Conservation (phyloP, 2,329 filamentous ascomycete genomes). For the Fusarium sp. region DNA sequence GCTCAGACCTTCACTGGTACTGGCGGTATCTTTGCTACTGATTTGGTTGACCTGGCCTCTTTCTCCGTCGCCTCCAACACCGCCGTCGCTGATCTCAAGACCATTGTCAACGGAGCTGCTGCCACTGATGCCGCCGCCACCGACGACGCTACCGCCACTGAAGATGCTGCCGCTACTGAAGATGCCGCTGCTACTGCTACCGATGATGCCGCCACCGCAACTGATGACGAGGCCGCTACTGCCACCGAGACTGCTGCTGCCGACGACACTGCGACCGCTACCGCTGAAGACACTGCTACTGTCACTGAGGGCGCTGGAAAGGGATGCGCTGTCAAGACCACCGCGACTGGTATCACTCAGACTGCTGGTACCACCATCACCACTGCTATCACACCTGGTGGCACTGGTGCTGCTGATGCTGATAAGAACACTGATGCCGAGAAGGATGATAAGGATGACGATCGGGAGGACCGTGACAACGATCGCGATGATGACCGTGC, state of each 20-base stretch:
- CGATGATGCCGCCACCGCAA: neutral
- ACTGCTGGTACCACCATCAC: neutral
- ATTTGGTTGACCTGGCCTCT: neutral
- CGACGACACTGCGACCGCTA: neutral
- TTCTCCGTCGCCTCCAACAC: conserved; percentile 9
- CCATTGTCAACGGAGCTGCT: conserved; percentile 1
- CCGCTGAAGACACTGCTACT: neutral
- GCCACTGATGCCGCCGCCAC: neutral
- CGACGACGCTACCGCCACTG: neutral
- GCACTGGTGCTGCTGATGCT: neutral
- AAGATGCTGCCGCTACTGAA: neutral
- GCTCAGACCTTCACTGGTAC: conserved; percentile 15
- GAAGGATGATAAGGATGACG: neutral
- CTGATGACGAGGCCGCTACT: neutral
- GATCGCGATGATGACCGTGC: neutral
- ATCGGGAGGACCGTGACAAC: neutral
- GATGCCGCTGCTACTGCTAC: neutral
- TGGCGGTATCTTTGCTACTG: conserved; percentile 8
- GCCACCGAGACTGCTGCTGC: neutral
- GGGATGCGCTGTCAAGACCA: neutral
- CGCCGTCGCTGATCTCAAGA: conserved; percentile 9
- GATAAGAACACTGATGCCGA: neutral
- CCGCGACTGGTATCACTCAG: neutral
- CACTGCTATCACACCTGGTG: neutral
- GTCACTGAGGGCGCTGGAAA: neutral